These are phyloP conservation scores for Microcos paniculata DNA, from an alignment of 345 rosid species.

Conservation along the genomic window DNA sequence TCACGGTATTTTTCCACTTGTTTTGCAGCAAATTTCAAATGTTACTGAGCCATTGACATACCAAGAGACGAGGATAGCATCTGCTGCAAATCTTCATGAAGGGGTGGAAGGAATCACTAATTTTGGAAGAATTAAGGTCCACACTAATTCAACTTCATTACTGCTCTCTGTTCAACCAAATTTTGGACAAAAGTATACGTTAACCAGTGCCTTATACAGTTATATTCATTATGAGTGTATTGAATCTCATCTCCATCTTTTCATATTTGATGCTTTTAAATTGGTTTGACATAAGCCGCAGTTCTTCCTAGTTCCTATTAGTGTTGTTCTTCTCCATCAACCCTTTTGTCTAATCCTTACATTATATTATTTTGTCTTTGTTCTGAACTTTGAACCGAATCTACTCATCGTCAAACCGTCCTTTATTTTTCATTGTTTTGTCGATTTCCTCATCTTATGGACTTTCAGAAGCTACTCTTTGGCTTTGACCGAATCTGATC, in stretches of 20 bases:
- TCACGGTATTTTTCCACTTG: no score
- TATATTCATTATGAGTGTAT: background rate
- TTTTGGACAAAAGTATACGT: background rate
- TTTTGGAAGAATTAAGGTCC: background rate
- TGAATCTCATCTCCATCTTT: background rate
- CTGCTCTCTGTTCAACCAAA: background rate
- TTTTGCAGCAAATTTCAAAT: no score
- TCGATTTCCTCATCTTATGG: no score
- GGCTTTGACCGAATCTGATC: background rate
- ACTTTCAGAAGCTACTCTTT: background rate
- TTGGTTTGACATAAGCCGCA: no score
- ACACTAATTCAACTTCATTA: no score
- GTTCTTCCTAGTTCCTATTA: no score
- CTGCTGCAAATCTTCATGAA: no score
- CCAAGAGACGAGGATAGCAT: no score
- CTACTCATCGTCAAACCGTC: background rate
- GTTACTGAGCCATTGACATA: no score
- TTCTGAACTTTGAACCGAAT: background rate
- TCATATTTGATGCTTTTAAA: background rate
- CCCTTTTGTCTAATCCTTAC: background rate
- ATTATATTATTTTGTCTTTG: background rate
- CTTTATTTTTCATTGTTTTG: background rate
- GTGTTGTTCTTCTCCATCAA: background rate
- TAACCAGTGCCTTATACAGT: background rate
- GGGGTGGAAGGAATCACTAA: background rate